These are phyloP conservation scores for Casuarina cunninghamiana DNA, from an alignment of 306 rosid species.

Conservation along the genomic window DNA sequence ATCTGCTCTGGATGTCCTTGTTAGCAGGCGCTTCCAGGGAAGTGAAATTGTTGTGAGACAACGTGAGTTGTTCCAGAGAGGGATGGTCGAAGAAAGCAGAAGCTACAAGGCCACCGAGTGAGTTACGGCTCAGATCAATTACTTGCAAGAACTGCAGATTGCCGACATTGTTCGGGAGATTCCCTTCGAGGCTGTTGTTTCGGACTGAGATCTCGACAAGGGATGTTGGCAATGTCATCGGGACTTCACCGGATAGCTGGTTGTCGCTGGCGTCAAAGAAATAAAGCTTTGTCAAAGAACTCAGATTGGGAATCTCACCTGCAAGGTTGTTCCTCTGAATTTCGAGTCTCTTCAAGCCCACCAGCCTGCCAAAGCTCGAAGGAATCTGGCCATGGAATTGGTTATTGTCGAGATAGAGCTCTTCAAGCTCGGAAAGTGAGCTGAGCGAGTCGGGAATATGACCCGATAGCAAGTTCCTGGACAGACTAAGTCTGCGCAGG, in stretches of 20 bases:
- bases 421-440: conserved; percentile 48
- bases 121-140: conserved; percentile 61
- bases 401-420: conserved; percentile 69
- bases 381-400: conserved; percentile 57
- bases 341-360: conserved; percentile 54
- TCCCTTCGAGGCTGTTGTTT: conserved; percentile 58
- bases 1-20: conserved; percentile 23
- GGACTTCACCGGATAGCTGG: conserved; percentile 39
- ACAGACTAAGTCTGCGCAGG: conserved; percentile 54
- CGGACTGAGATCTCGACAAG: conserved; percentile 59
- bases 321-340: conserved; percentile 55
- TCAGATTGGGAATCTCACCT: conserved; percentile 54
- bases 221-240: conserved; percentile 45
- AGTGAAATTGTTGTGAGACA: conserved; percentile 59
- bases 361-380: conserved; percentile 29
- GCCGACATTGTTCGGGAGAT: conserved; percentile 33
- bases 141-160: conserved; percentile 47
- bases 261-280: conserved; percentile 63
- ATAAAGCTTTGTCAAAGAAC: conserved; percentile 41
- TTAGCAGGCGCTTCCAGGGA: conserved; percentile 36
- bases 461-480: conserved; percentile 63
- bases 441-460: conserved; percentile 50
- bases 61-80: conserved; percentile 62
- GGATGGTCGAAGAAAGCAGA: conserved; percentile 49
- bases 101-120: conserved; percentile 48